phyloP scores from a whole-genome alignment of 805 yeast species.

The Torulaspora gathmanii region DNA sequence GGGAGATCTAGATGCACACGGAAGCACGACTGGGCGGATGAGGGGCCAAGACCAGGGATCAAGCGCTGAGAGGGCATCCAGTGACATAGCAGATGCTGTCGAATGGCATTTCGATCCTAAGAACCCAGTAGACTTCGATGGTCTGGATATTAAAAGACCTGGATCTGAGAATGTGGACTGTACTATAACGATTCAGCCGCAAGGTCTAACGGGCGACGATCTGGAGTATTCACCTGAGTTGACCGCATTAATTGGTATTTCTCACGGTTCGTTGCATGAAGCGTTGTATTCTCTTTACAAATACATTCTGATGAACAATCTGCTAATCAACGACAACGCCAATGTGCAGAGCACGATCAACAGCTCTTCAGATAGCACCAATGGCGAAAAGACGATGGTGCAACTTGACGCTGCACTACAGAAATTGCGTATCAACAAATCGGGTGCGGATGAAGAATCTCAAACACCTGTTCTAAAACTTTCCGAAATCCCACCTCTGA shows the following conservation, averaged over 20 bases:
- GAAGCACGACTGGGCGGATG: neutral
- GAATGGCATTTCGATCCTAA: slow-evolving; percentile 84
- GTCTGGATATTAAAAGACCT: slow-evolving; percentile 76
- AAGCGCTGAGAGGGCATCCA: neutral
- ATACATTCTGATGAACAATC: slow-evolving; percentile 62
- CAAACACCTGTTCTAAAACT: slow-evolving; percentile 35
- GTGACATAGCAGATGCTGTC: slow-evolving; percentile 38
- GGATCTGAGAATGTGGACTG: slow-evolving; percentile 65
- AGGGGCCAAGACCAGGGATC: neutral
- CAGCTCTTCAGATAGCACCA: slow-evolving; percentile 18
- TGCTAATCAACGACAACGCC: slow-evolving; percentile 37
- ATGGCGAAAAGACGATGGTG: slow-evolving; percentile 51
- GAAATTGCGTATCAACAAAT: slow-evolving; percentile 36
- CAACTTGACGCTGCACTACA: slow-evolving; percentile 47
- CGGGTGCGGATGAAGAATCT: slow-evolving; percentile 7
- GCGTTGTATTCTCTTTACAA: slow-evolving; percentile 77
- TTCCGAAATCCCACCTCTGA: slow-evolving; percentile 43
- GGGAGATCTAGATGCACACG: slow-evolving; percentile 32
- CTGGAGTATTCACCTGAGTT: slow-evolving; percentile 57
- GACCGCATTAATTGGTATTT: slow-evolving; percentile 65
- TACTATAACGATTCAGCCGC: slow-evolving; percentile 74
- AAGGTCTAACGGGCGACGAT: slow-evolving; percentile 64
- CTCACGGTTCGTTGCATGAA: slow-evolving; percentile 82
- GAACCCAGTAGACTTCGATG: slow-evolving; percentile 66
- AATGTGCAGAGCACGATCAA: slow-evolving; percentile 10